phyloP scores from a whole-genome alignment of 495 filamentous ascomycete genomes.

The Aspergillus campestris region DNA sequence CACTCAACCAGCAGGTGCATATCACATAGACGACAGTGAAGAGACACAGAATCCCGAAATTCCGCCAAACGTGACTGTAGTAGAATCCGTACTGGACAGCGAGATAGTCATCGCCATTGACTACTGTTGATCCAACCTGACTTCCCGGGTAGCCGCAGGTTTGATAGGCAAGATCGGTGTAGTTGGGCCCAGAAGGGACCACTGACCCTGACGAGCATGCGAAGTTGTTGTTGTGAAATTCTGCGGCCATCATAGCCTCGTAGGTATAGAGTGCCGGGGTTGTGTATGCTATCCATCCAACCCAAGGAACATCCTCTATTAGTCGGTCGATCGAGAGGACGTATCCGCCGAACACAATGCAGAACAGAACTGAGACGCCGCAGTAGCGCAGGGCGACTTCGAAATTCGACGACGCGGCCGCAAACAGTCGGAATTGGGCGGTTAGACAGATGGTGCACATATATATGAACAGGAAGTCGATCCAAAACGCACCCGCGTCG shows the following conservation, averaged over 20 bases:
- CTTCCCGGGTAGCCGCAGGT: constrained; percentile 51
- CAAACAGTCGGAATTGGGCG: constrained; percentile 37
- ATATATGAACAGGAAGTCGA: constrained; percentile 47
- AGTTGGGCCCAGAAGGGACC: constrained; percentile 49
- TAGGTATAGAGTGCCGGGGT: constrained; percentile 66
- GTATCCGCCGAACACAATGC: constrained; percentile 31
- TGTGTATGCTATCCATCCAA: constrained; percentile 40
- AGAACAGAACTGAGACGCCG: constrained; percentile 25
- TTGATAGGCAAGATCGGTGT: constrained; percentile 42
- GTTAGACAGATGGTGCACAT: constrained; percentile 45
- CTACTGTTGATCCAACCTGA: constrained; percentile 35
- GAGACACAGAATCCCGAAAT: constrained; percentile 55
- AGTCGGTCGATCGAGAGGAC: constrained; percentile 29
- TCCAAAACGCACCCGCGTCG: constrained; percentile 43
- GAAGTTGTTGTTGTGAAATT: constrained; percentile 37
- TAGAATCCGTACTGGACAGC: constrained; percentile 44
- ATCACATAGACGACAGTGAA: constrained; percentile 49
- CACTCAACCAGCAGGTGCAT: constrained; percentile 50
- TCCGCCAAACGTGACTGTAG: constrained; percentile 53
- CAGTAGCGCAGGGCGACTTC: constrained; percentile 31
- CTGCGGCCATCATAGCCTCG: constrained; percentile 53
- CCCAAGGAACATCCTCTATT: constrained; percentile 31
- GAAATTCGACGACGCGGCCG: constrained; percentile 31
- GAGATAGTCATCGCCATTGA: constrained; percentile 47
- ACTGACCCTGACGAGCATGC: constrained; percentile 43